A percentile compares a stretch with the other conserved stretches of the same genome.
Conservation (phyloP, 2,329 filamentous ascomycete species). For the Tolypocladium paradoxum region DNA sequence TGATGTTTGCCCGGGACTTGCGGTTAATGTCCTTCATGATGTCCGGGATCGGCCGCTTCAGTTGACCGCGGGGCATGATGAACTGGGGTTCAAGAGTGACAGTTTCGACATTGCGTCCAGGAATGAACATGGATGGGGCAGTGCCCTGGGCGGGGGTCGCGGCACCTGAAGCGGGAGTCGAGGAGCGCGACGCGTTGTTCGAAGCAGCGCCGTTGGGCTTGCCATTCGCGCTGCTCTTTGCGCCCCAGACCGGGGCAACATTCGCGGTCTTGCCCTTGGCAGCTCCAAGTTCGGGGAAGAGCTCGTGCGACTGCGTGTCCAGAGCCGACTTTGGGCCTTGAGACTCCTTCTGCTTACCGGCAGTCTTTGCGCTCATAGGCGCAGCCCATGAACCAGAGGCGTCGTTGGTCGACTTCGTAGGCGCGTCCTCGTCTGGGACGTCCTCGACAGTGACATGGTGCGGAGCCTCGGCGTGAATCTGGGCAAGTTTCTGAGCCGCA, state of each 20-base stretch:
- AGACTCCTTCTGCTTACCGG: slow-evolving; percentile 56
- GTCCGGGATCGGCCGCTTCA: slow-evolving; percentile 78
- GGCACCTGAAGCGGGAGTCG: slow-evolving; percentile 51
- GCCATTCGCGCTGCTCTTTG: slow-evolving; percentile 46
- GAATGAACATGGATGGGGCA: slow-evolving; percentile 54
- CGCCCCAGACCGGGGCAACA: slow-evolving; percentile 67
- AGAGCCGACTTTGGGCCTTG: slow-evolving; percentile 35
- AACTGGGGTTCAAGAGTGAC: slow-evolving; percentile 65
- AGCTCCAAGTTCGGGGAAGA: slow-evolving; percentile 82
- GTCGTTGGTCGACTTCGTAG: slow-evolving; percentile 39
- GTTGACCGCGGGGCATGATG: slow-evolving; percentile 62
- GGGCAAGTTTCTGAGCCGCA: slow-evolving; percentile 51
- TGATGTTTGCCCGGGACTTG: slow-evolving; percentile 77
- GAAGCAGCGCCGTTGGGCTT: slow-evolving; percentile 44
- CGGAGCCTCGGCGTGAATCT: slow-evolving; percentile 46
- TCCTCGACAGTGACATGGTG: slow-evolving; percentile 69
- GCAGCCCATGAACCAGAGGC: slow-evolving; percentile 35
- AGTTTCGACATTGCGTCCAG: slow-evolving; percentile 70
- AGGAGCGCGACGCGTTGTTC: slow-evolving; percentile 47
- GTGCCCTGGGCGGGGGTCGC: slow-evolving; percentile 27
- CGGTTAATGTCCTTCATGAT: slow-evolving; percentile 87
- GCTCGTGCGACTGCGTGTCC: slow-evolving; percentile 79
- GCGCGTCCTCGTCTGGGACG: slow-evolving; percentile 66
- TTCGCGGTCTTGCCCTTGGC: slow-evolving; percentile 56
- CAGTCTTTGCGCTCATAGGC: slow-evolving; percentile 49